Evolutionary conservation across 306 rosid species (phyloP).

Genomic region (cucumber (Cucumis sativus)): DNA sequence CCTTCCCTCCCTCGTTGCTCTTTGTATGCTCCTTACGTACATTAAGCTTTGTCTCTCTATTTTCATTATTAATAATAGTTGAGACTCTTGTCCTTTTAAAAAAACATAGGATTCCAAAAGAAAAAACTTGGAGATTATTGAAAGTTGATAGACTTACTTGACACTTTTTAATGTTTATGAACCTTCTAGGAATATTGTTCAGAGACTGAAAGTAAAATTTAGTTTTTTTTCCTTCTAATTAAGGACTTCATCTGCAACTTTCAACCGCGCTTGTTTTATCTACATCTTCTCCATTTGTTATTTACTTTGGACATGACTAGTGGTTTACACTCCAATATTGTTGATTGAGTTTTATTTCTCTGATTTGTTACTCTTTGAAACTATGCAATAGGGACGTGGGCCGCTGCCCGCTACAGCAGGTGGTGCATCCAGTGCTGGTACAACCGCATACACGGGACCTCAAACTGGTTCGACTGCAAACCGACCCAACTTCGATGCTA

Average conservation of each 20-base stretch:
- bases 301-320: neutral
- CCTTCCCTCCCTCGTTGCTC: too few species aligned
- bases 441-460: constrained; percentile 31
- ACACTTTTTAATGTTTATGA: too few species aligned
- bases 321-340: neutral
- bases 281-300: neutral
- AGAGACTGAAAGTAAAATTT: too few species aligned
- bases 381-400: constrained; percentile 47
- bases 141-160: too few species aligned
- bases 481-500: constrained; percentile 8
- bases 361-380: neutral
- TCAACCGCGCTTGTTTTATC: neutral
- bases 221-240: too few species aligned
- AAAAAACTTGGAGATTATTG: too few species aligned
- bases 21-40: too few species aligned
- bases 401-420: constrained; percentile 24
- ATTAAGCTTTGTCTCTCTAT: too few species aligned
- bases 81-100: too few species aligned
- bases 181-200: too few species aligned
- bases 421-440: constrained; percentile 8
- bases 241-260: neutral
- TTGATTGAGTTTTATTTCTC: neutral
- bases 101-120: too few species aligned
- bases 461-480: constrained; percentile 38
- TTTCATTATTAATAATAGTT: too few species aligned